Percentiles rank a stretch among this genome's conserved stretches.
These are phyloP conservation scores for Solanum pinnatisectum DNA, from an alignment of 257 asterid species.

Conservation along the genomic window DNA sequence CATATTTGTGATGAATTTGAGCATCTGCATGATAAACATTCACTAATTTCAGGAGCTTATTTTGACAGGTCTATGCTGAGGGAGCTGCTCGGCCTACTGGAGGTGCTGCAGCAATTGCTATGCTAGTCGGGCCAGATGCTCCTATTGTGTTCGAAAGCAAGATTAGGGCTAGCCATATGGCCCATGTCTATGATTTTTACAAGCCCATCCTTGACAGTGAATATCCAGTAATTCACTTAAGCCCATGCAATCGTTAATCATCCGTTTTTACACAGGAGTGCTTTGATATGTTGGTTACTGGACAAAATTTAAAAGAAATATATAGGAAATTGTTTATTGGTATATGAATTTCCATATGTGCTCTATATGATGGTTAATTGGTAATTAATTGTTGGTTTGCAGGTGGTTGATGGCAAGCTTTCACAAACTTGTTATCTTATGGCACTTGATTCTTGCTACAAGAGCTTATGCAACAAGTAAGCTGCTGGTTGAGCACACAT, in stretches of 20 bases:
- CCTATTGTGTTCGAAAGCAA: slow-evolving; percentile 94
- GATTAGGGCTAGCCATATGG: slow-evolving; percentile 93
- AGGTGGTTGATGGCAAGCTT: slow-evolving; percentile 99
- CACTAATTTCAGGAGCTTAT: not conserved
- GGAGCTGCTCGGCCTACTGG: slow-evolving; percentile 99
- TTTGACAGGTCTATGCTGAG: slow-evolving; percentile 90
- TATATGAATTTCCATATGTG: not conserved
- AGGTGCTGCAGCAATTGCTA: slow-evolving; percentile 97
- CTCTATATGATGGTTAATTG: not conserved
- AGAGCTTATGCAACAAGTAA: slow-evolving; percentile 71
- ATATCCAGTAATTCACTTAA: slow-evolving; percentile 66
- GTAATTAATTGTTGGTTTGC: not conserved
- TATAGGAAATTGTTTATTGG: not conserved
- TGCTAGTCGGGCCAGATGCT: slow-evolving; percentile 95
- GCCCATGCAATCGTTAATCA: not conserved
- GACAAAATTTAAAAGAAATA: not conserved
- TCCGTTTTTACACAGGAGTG: not conserved
- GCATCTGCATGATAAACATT: not conserved
- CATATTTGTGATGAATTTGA: not conserved
- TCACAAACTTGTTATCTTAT: slow-evolving; percentile 97
- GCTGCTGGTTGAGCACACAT: not conserved
- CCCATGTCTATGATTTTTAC: slow-evolving; percentile 94
- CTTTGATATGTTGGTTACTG: not conserved
- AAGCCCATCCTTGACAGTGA: slow-evolving; percentile 99
- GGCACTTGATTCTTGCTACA: slow-evolving; percentile 98